A percentile compares a stretch with the other conserved stretches of the same genome.
Conservation (phyloP, 75 land plant genomes). For the Larix kaempferi region DNA sequence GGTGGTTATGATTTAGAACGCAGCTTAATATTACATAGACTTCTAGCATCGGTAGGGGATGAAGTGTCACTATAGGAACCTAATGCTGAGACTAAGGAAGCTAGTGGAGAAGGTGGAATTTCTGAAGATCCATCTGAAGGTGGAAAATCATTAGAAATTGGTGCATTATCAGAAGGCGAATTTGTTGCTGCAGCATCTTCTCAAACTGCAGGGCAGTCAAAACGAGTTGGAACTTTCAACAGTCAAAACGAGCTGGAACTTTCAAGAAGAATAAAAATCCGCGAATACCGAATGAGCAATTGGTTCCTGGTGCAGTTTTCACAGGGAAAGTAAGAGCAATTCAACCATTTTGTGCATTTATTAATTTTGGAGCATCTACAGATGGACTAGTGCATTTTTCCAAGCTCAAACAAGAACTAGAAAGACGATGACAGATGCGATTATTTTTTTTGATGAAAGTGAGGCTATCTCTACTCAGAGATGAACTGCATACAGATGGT, state of each 20-base stretch:
- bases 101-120: slow-evolving; percentile 13
- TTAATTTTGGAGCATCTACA: slow-evolving; percentile 92
- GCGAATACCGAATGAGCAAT: slow-evolving; percentile 71
- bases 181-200: slow-evolving; percentile 1
- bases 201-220: slow-evolving; percentile 22
- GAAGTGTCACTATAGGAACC: slow-evolving; percentile 47
- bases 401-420: no score
- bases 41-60: slow-evolving; percentile 41
- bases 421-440: no score
- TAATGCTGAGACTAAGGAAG: slow-evolving; percentile 19
- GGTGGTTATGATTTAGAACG: background rate
- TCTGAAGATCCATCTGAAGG: slow-evolving; percentile 16
- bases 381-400: slow-evolving; percentile 97
- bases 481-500: no score
- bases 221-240: no score
- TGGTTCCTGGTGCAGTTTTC: slow-evolving; percentile 77
- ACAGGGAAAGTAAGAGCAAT: slow-evolving; percentile 83
- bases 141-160: slow-evolving; percentile 21
- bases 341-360: slow-evolving; percentile 92
- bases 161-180: slow-evolving; percentile 8
- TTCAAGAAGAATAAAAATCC: slow-evolving; percentile 61
- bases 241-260: slow-evolving; percentile 29
- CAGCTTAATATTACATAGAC: background rate
- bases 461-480: no score
- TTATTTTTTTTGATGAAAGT: no score